These are phyloP conservation scores for Balansia obtecta DNA, from an alignment of 2,329 filamentous ascomycete species.

Conservation along the genomic window DNA sequence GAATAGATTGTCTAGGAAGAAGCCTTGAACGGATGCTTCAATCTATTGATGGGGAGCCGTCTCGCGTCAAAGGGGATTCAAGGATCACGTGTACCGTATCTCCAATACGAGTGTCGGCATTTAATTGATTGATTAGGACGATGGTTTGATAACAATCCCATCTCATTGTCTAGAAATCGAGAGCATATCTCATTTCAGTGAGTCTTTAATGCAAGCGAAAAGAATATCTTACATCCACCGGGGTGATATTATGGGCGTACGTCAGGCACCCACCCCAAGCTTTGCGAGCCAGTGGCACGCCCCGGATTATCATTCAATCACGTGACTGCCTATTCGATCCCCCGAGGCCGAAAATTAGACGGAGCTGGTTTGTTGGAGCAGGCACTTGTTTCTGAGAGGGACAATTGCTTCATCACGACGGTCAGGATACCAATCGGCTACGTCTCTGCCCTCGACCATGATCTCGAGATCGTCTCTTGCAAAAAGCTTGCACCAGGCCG, in stretches of 20 bases:
- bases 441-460: constrained; percentile 46
- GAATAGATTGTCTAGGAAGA: constrained; percentile 14
- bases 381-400: constrained; percentile 28
- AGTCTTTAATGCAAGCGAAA: no score
- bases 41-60: constrained; percentile 14
- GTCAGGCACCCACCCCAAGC: background rate
- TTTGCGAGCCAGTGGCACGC: background rate
- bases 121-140: background rate
- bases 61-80: constrained; percentile 11
- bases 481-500: constrained; percentile 45
- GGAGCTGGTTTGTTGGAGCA: constrained; percentile 25
- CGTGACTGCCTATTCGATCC: constrained; percentile 20
- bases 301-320: constrained; percentile 14
- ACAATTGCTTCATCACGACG: constrained; percentile 28
- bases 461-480: constrained; percentile 49
- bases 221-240: no score
- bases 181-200: no score
- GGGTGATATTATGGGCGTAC: background rate
- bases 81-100: background rate
- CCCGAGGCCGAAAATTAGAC: constrained; percentile 30
- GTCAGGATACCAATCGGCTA: constrained; percentile 39
- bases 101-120: background rate
- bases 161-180: background rate
- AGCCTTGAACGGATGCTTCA: constrained; percentile 15
- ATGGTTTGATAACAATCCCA: background rate